Evolutionary conservation across 1,139 yeast genomes (phyloP).

Genomic region (Protomyces macrosporus): DNA sequence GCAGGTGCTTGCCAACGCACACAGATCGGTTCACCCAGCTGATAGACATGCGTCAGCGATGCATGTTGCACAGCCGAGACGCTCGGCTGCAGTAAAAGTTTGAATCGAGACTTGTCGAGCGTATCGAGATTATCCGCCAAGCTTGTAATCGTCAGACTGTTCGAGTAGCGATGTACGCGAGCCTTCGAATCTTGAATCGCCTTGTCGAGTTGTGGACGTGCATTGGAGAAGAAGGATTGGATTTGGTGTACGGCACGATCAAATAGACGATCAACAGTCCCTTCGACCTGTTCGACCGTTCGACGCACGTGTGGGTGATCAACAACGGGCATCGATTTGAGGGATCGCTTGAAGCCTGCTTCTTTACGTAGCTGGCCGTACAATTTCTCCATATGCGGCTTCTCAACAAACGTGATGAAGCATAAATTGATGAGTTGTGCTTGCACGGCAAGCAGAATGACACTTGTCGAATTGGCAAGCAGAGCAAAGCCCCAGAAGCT

Average conservation of each 20-base stretch:
- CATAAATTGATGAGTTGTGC: conserved; percentile 68
- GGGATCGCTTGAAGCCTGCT: conserved; percentile 64
- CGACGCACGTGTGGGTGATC: conserved; percentile 14
- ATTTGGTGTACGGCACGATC: neutral
- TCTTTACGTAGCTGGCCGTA: conserved; percentile 53
- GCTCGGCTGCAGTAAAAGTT: neutral
- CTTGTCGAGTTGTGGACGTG: conserved; percentile 8
- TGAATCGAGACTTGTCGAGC: neutral
- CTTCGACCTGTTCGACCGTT: conserved; percentile 8
- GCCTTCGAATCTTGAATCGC: conserved; percentile 12
- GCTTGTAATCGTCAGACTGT: conserved; percentile 9
- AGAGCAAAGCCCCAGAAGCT: conserved; percentile 73
- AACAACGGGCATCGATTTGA: conserved; percentile 39
- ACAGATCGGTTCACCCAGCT: conserved; percentile 52
- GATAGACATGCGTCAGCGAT: conserved; percentile 33
- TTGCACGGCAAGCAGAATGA: conserved; percentile 52
- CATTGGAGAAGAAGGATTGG: neutral
- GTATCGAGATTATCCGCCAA: neutral
- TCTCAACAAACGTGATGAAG: conserved; percentile 69
- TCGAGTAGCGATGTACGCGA: conserved; percentile 3
- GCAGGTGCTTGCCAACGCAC: conserved; percentile 57
- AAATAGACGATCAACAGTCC: conserved; percentile 9
- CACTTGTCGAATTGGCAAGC: conserved; percentile 56
- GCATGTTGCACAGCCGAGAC: neutral
- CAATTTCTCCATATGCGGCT: conserved; percentile 70